Percentiles rank a stretch among this genome's conserved stretches.
phyloP scores from a whole-genome alignment of 2,329 filamentous ascomycete species.

The Paecilomyces variotii region DNA sequence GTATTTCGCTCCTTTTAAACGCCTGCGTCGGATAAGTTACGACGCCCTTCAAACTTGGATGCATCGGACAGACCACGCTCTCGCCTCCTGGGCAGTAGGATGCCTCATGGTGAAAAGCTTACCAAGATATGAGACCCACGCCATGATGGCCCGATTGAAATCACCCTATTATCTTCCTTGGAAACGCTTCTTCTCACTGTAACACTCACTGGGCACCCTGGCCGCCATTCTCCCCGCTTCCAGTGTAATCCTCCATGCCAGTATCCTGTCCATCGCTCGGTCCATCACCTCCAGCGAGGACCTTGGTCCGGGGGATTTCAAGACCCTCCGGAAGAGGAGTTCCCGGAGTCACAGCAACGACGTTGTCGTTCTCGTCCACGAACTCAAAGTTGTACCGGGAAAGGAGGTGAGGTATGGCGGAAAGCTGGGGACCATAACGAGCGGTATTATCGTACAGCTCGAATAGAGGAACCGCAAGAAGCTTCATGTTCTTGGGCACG shows the following conservation, averaged over 20 bases:
- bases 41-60: not conserved
- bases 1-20: constrained; percentile 1
- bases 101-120: not conserved
- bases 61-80: not conserved
- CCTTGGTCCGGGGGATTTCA: constrained; percentile 54
- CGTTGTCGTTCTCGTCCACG: constrained; percentile 83
- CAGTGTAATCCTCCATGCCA: constrained; percentile 26
- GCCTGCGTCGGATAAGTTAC: not conserved
- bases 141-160: not conserved
- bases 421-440: constrained; percentile 89
- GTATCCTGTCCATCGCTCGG: constrained; percentile 21
- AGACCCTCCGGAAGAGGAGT: constrained; percentile 49
- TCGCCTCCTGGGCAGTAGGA: not conserved
- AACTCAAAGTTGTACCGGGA: constrained; percentile 98
- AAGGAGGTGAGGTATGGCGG: constrained; percentile 88
- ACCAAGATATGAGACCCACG: not conserved
- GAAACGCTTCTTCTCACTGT: not conserved
- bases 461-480: constrained; percentile 91
- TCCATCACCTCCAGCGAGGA: constrained; percentile 51
- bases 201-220: constrained; percentile 8
- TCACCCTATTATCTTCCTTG: not conserved
- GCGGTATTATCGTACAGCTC: constrained; percentile 97
- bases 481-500: constrained; percentile 99
- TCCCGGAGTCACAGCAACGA: constrained; percentile 77
- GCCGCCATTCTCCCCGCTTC: constrained; percentile 16